Percentiles rank a stretch among this genome's conserved stretches.
Conservation (phyloP, 768 basidiomycete genomes). For the Pisolithus tinctorius region DNA sequence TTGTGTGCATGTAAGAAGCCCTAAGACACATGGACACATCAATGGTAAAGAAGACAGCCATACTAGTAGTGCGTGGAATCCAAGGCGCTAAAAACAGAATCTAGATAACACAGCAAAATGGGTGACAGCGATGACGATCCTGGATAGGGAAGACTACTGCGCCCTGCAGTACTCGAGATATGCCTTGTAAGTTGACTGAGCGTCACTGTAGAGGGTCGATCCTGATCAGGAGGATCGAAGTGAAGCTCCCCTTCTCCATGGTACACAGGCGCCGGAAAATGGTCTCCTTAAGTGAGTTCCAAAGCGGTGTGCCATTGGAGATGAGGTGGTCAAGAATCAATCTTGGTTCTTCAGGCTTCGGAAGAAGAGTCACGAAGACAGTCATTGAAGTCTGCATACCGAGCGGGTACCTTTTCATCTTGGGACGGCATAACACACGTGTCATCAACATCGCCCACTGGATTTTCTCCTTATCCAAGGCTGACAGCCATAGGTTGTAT, state of each 20-base stretch:
- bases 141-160: neutral
- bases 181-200: neutral
- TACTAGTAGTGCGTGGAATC: no score
- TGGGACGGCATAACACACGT: conserved; percentile 16
- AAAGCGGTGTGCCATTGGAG: conserved; percentile 26
- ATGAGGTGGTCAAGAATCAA: conserved; percentile 18
- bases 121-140: no score
- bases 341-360: conserved; percentile 13
- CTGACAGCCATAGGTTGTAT: conserved; percentile 30
- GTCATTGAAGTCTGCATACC: conserved; percentile 22
- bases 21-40: no score
- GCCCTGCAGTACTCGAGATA: neutral
- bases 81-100: no score
- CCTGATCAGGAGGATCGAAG: conserved; percentile 9
- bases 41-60: no score
- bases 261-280: conserved; percentile 17
- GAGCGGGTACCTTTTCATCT: conserved; percentile 19
- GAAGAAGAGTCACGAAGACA: conserved; percentile 17
- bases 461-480: conserved; percentile 30
- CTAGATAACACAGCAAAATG: no score
- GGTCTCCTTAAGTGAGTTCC: conserved; percentile 20
- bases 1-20: no score
- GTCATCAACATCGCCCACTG: conserved; percentile 20
- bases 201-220: neutral
- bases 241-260: conserved; percentile 12